Conservation (phyloP, 2,329 filamentous ascomycete species). For the Acrodontium crateriforme region DNA sequence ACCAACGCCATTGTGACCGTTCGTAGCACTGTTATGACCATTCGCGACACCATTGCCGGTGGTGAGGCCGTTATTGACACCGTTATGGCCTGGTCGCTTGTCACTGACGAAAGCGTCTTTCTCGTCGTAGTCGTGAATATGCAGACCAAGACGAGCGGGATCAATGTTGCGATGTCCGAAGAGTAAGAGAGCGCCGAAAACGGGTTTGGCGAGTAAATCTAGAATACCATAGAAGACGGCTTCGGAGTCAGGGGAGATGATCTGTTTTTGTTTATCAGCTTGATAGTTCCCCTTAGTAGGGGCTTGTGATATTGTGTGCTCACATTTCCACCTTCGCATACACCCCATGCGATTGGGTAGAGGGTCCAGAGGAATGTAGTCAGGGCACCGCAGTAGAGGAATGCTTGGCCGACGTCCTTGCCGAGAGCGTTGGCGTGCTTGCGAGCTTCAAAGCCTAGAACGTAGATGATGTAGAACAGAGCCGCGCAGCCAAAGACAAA, state of each 20-base stretch:
- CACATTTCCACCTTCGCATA: slow-evolving; percentile 51
- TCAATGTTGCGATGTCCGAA: slow-evolving; percentile 51
- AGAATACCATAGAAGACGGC: slow-evolving; percentile 56
- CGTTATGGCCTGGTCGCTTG: slow-evolving; percentile 2
- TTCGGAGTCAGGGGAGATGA: slow-evolving; percentile 52
- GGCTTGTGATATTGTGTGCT: too few relatives aligned
- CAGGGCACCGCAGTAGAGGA: slow-evolving; percentile 41
- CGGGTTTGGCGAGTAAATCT: slow-evolving; percentile 50
- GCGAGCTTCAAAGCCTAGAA: slow-evolving; percentile 43
- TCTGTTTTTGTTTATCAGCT: too few relatives aligned
- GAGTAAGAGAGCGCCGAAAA: slow-evolving; percentile 47
- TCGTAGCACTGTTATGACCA: slow-evolving; percentile 13
- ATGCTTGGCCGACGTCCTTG: slow-evolving; percentile 38
- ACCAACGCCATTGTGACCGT: slow-evolving; percentile 6
- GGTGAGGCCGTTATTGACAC: slow-evolving; percentile 3
- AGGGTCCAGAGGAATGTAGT: slow-evolving; percentile 50
- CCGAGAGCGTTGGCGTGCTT: slow-evolving; percentile 43
- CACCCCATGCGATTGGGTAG: slow-evolving; percentile 50
- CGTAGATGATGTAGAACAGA: slow-evolving; percentile 44
- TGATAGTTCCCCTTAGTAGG: too few relatives aligned
- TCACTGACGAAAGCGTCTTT: slow-evolving; percentile 16
- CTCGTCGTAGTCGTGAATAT: slow-evolving; percentile 33
- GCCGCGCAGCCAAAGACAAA: slow-evolving; percentile 40
- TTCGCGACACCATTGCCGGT: slow-evolving; percentile 9
- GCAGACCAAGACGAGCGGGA: slow-evolving; percentile 41